A percentile compares a stretch with the other conserved stretches of the same genome.
Conservation (phyloP, 2,329 filamentous ascomycete genomes). For the Microcera coccophila region DNA sequence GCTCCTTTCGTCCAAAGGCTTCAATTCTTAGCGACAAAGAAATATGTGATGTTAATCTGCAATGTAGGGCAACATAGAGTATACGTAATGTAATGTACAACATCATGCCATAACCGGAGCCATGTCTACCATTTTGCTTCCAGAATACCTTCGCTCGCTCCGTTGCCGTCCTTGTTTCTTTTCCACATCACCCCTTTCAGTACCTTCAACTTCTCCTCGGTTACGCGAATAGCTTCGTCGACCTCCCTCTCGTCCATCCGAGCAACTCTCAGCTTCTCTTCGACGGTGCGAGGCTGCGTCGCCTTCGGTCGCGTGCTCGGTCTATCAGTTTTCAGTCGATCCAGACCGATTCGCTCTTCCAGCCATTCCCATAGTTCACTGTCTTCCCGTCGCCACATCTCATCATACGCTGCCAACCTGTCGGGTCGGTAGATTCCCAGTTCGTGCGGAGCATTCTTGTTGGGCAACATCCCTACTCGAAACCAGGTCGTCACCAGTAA, state of each 20-base stretch:
- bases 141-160: conserved; percentile 10
- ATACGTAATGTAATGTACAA: conserved; percentile 13
- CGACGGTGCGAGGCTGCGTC: conserved; percentile 52
- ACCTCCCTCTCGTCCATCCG: conserved; percentile 70
- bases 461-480: conserved; percentile 51
- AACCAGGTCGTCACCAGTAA: conserved; percentile 74
- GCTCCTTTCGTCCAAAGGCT: too few species aligned
- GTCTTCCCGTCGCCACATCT: conserved; percentile 87
- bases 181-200: conserved; percentile 68
- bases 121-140: conserved; percentile 16
- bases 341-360: conserved; percentile 77
- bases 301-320: conserved; percentile 41
- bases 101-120: background rate
- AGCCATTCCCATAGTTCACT: conserved; percentile 91
- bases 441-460: conserved; percentile 32
- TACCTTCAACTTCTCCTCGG: conserved; percentile 76
- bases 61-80: conserved; percentile 12
- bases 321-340: conserved; percentile 46
- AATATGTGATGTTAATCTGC: too few species aligned
- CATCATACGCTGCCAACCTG: conserved; percentile 79
- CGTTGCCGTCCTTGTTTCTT: conserved; percentile 25
- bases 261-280: conserved; percentile 56
- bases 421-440: conserved; percentile 48
- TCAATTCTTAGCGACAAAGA: too few species aligned
- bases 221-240: conserved; percentile 76